Conservation (phyloP, 306 rosid species). For the Luffa aegyptiaca region DNA sequence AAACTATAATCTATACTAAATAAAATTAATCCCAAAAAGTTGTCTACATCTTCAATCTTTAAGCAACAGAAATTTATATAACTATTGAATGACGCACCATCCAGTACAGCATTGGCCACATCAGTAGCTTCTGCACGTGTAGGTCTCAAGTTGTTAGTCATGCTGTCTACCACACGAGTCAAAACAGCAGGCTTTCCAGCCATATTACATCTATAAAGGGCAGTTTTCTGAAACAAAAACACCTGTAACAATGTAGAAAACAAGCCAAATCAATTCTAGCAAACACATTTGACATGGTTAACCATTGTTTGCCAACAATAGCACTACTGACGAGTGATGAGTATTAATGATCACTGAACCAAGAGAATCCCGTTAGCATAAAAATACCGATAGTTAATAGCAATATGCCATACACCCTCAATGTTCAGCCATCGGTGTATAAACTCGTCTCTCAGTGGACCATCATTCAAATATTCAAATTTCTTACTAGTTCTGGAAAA, state of each 20-base stretch:
- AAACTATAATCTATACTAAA: background rate
- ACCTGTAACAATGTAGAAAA: conserved; percentile 34
- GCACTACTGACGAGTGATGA: background rate
- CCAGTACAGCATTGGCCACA: conserved; percentile 92
- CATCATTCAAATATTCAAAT: background rate
- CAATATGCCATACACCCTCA: background rate
- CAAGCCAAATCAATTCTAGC: background rate
- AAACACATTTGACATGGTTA: background rate
- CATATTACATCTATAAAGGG: conserved; percentile 86
- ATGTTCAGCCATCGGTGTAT: background rate
- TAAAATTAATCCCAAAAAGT: background rate
- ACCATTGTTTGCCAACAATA: background rate
- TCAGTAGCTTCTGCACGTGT: conserved; percentile 99
- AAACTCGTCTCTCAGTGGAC: background rate
- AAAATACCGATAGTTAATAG: background rate
- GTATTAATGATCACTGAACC: background rate
- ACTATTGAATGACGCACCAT: conserved; percentile 24
- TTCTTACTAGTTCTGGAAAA: too few relatives aligned
- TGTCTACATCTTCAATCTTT: background rate
- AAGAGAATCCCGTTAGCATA: background rate
- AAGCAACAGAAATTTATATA: background rate
- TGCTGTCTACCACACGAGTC: conserved; percentile 95
- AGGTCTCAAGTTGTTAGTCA: conserved; percentile 88
- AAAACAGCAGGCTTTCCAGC: conserved; percentile 96
- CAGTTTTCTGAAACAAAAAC: conserved; percentile 85